Evolutionary conservation across 2,329 filamentous ascomycete species (phyloP).

Genomic region (Alternaria infectoria): DNA sequence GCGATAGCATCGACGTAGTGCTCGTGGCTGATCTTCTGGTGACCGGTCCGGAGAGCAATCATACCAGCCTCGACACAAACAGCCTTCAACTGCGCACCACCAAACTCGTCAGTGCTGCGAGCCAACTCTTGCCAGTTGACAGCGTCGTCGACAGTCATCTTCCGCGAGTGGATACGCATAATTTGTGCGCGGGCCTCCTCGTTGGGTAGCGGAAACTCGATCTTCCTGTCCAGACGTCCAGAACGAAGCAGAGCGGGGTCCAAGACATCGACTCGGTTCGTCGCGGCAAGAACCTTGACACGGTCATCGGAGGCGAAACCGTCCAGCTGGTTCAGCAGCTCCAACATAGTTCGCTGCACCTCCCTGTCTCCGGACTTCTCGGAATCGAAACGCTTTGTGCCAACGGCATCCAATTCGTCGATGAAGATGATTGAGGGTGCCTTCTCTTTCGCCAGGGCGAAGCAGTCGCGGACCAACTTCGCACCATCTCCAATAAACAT

Average conservation of each 20-base stretch:
- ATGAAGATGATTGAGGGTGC: conserved; percentile 99
- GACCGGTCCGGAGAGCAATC: conserved; percentile 93
- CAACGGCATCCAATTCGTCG: conserved; percentile 96
- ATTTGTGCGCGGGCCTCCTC: conserved; percentile 98
- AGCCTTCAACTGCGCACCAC: conserved; percentile 95
- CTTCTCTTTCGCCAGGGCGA: conserved; percentile 97
- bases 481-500: conserved; percentile 99
- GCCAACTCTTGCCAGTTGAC: conserved; percentile 98
- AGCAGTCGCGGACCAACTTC: conserved; percentile 96
- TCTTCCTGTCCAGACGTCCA: conserved; percentile 92
- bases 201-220: conserved; percentile 97
- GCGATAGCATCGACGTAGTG: conserved; percentile 98
- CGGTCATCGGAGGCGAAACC: conserved; percentile 96
- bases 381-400: conserved; percentile 97
- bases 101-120: conserved; percentile 97
- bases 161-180: conserved; percentile 93
- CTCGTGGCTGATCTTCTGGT: conserved; percentile 96
- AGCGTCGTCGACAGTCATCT: conserved; percentile 93
- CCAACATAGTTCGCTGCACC: conserved; percentile 98
- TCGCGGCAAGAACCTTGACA: conserved; percentile 94
- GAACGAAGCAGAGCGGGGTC: conserved; percentile 91
- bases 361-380: conserved; percentile 98
- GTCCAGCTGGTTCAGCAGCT: conserved; percentile 96
- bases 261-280: conserved; percentile 91
- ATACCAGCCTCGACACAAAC: conserved; percentile 99